phyloP scores from a whole-genome alignment of 2,329 filamentous ascomycete species.

The Fusarium citri region DNA sequence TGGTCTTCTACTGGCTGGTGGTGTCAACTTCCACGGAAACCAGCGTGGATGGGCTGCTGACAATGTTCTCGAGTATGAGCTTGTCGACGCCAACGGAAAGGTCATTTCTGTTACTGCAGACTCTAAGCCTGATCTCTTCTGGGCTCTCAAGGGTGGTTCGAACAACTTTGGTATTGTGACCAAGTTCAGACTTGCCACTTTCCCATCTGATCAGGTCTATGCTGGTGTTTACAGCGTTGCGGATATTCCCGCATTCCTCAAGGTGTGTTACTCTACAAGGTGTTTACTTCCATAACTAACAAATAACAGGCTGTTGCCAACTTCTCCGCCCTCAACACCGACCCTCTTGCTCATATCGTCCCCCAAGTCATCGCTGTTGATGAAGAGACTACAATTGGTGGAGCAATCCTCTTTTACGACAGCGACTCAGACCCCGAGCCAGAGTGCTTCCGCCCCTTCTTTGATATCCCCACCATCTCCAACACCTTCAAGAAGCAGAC shows the following conservation, averaged over 20 bases:
- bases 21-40: conserved; percentile 41
- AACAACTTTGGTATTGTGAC: conserved; percentile 54
- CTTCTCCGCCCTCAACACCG: conserved; percentile 31
- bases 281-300: not conserved
- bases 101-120: conserved; percentile 54
- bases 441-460: conserved; percentile 29
- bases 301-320: conserved; percentile 20
- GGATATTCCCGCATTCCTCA: conserved; percentile 16
- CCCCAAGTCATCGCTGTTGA: conserved; percentile 28
- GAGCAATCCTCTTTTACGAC: conserved; percentile 29
- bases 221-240: conserved; percentile 28
- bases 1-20: conserved; percentile 28
- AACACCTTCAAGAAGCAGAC: conserved; percentile 29
- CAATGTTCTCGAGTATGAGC: conserved; percentile 52
- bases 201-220: conserved; percentile 34
- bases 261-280: not conserved
- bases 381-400: conserved; percentile 26
- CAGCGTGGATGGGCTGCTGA: conserved; percentile 47
- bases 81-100: conserved; percentile 56
- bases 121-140: conserved; percentile 52
- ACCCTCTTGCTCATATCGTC: conserved; percentile 30
- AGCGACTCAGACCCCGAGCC: conserved; percentile 26
- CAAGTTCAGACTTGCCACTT: conserved; percentile 45
- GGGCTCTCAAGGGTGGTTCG: conserved; percentile 52
- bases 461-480: conserved; percentile 18